Base-by-base conservation (phyloP, 129 eudicot species). In the Logfia minima region DNA sequence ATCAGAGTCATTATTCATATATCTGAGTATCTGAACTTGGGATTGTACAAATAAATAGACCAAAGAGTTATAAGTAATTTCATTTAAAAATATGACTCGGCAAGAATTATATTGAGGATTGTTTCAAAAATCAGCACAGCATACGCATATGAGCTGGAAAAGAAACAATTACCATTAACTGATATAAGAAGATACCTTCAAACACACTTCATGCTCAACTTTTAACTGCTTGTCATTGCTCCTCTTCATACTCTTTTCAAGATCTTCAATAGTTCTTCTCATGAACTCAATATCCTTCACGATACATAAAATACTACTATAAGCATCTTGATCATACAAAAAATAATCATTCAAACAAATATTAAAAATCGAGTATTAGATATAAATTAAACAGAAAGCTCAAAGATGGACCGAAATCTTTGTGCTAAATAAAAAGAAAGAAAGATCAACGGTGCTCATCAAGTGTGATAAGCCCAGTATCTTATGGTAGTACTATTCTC, bases 181-280 rank as follows among this genome's bases (percentile, higher is more conserved):
- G 24, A 70, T 29, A 43, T 59, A 29, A 10, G 17, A 78, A 76
- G 82, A 66, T 58, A 95, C 99, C 97, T 84, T 88, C 65, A 77
- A 76, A 74, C 96, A 95, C 70, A 88, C 79, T 68, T 95, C 97
- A 77, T 58, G 96, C 86, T 95, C 99, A 84, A 95, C 35, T 82
- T 95, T 95, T 59, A 95, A 80, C 79, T 86, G 97, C 83, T 95
- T 95, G 88, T 95, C 97, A 76, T 95, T 95, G 90, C 99, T 95
- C 84, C 99, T 89, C 86, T 95, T 95, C 99, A 95, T 91, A 87
- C 99, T 95, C 77, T 95, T 95, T 70, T 95, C 99, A 81, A 95
- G 87, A 83, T 95, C 97, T 76, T 95, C 99, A 74, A 89, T 85
- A 69, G 76, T 87, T 81, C 87, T 89, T 81, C 76, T 90, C 87